Conservation (phyloP, 768 basidiomycete genomes). For the Tricholoma saponaceum region DNA sequence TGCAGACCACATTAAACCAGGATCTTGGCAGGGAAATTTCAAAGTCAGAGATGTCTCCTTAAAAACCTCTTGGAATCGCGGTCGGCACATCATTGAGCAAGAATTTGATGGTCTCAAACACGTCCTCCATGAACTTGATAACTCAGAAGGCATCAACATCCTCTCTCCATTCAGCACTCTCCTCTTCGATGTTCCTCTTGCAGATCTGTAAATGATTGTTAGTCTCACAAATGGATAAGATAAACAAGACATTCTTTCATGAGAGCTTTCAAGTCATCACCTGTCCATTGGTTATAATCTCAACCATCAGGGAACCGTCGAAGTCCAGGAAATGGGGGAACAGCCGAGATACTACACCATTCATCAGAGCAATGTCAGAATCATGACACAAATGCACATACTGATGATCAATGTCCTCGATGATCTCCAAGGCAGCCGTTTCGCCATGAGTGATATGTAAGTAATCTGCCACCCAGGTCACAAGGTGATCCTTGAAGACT, state of each 20-base stretch:
- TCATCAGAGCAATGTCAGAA: no score
- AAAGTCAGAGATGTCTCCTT: slow-evolving; percentile 18
- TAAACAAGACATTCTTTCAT: no score
- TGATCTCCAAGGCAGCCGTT: slow-evolving; percentile 11
- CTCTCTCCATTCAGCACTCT: slow-evolving; percentile 9
- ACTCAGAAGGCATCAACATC: slow-evolving; percentile 1
- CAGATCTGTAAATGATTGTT: no score
- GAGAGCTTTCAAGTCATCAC: no score
- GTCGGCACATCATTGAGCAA: slow-evolving; percentile 13
- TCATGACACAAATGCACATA: no score
- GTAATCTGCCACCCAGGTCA: slow-evolving; percentile 4
- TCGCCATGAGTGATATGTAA: slow-evolving; percentile 15
- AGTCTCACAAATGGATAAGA: no score
- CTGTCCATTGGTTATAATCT: no score
- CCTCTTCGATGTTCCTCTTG: neutral
- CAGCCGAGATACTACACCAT: no score
- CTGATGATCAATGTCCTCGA: neutral
- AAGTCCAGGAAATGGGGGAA: no score
- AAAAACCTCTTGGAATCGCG: slow-evolving; percentile 25
- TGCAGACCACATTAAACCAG: slow-evolving; percentile 31
- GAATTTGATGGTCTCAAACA: slow-evolving; percentile 6
- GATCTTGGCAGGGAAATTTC: slow-evolving; percentile 28
- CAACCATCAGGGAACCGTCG: no score
- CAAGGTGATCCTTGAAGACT: neutral
- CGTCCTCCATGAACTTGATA: neutral